Base-by-base conservation (phyloP, 345 rosid species). In the Eucalyptus sp. region DNA sequence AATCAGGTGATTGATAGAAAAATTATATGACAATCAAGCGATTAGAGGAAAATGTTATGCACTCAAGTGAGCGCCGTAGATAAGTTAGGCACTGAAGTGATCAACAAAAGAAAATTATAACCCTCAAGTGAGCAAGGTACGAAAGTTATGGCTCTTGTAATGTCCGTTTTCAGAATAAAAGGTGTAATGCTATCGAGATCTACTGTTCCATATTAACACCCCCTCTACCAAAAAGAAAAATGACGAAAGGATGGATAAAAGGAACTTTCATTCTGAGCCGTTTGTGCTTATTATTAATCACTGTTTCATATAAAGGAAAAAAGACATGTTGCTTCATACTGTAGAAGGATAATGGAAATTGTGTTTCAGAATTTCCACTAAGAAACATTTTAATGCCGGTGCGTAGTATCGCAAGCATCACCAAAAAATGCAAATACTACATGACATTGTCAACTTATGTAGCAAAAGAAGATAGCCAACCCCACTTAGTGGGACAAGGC, bases 91-190 rank as follows among this genome's bases (percentile, higher is more conserved):
- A 46, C 46, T 7, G 9, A 44, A 46, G 44, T 46, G 48, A 46
- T 46, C 3, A 8, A 46, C 1, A 46, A 2, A 46, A 46, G 48
- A 46, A 46, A 46, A 46, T 46, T 8, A 46, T 46, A 46, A 8
- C 49, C 49, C 49, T 46, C 49, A 46, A 46, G 49, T 46, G 49
- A 46, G 49, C 49, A 46, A 9, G 4, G 24, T 52, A 52, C 0
- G 4, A 10, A 58, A 58, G 64, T 58, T 58, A 58, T 58, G 13
- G 6, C 64, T 22, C 13, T 22, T 58, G 13, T 58, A 7, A 25
- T 22, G 7, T 58, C 64, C 0, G 0, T 24, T 58, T 58, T 22
- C 0, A 0, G n/a, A 60, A 60, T 27, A 60, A 60, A 15, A 60
- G 66, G n/a, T 25, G n/a, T 60, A 27, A 60, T 27, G n/a, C n/a